Base-by-base conservation (phyloP, 2,329 filamentous ascomycete species). In the Ophiocordyceps camponoti-saundersi region DNA sequence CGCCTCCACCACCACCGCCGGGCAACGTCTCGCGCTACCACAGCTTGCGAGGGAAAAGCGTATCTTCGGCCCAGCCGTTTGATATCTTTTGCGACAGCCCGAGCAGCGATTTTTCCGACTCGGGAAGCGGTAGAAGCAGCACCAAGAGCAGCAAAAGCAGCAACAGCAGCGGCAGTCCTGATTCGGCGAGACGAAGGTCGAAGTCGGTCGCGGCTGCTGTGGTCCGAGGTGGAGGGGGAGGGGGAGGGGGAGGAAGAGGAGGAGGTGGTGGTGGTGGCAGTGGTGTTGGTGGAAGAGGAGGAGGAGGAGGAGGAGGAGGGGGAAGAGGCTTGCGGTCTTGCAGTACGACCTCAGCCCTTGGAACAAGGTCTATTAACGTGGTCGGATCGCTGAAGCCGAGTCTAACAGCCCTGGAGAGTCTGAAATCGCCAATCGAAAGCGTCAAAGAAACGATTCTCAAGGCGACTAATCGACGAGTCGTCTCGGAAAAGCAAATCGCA, bases 41-140 rank as follows among this genome's bases (percentile, higher is more conserved):
- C 47, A 55, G 46, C 30, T 55, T 64, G 21, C 56, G 61, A 6
- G 62, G 61, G 29, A 64, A 62, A 45, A 64, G 61, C 52, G 52
- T 62, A 11, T 62, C 61, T 21, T 57, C 60, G 40, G 39, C 47
- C 8, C 54, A 52, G 10, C 50, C 53, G 3, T 61, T 65, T 47
- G 56, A 63, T 30, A 54, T 62, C 34, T 63, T 55, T 49, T 50
- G 50, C 42, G 56, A 57, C 13, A 40, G 36, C 32, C 32, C 32
- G 32, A 34, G 32, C 49, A 34, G 32, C 49, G 46, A 18, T 45
- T 26, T 21, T 42, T 32, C 8, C 29, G 30, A 36, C 30, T n/a
- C 11, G 41, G 16, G 11, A 2, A 12, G 39, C 15, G 26, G 26
- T 15, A 7, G 15, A 8, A 15, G 29, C 34, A 41, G 22, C 45